A percentile compares a stretch with the other conserved stretches of the same genome.
These are phyloP conservation scores for Candida anglica DNA, from an alignment of 805 yeast species.

Conservation along the genomic window DNA sequence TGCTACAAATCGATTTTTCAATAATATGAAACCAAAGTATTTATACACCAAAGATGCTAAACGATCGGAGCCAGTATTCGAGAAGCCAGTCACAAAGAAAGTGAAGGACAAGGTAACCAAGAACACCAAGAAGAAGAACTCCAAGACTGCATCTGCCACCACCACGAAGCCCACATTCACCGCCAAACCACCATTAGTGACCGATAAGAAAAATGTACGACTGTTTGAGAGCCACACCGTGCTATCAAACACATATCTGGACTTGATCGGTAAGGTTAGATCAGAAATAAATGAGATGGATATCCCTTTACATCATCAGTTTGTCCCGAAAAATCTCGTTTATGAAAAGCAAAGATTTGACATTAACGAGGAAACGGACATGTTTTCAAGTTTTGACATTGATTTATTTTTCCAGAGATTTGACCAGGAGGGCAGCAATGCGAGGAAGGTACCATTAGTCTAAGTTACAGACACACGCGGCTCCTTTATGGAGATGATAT, in stretches of 20 bases:
- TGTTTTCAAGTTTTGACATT: constrained; percentile 11
- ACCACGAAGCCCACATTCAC: neutral
- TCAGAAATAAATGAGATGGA: constrained; percentile 16
- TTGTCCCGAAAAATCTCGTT: constrained; percentile 22
- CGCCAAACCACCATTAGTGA: neutral
- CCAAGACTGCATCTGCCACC: no score
- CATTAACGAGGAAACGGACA: constrained; percentile 5
- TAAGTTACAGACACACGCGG: neutral
- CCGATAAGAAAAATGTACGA: neutral
- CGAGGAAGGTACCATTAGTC: constrained; percentile 5
- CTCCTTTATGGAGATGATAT: neutral
- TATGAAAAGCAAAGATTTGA: constrained; percentile 16
- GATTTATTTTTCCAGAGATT: constrained; percentile 20
- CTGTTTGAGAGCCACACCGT: constrained; percentile 14
- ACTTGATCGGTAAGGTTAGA: constrained; percentile 14
- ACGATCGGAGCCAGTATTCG: no score
- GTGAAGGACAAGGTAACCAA: no score
- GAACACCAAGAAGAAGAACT: neutral
- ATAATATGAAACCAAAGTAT: constrained; percentile 1
- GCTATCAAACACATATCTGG: constrained; percentile 13
- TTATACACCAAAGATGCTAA: neutral
- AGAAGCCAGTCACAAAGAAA: no score
- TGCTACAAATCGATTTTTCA: neutral
- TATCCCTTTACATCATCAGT: constrained; percentile 16
- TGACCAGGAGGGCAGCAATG: neutral